Conservation (phyloP, 441 rosid species). For the Euphorbia schlechtendalii region DNA sequence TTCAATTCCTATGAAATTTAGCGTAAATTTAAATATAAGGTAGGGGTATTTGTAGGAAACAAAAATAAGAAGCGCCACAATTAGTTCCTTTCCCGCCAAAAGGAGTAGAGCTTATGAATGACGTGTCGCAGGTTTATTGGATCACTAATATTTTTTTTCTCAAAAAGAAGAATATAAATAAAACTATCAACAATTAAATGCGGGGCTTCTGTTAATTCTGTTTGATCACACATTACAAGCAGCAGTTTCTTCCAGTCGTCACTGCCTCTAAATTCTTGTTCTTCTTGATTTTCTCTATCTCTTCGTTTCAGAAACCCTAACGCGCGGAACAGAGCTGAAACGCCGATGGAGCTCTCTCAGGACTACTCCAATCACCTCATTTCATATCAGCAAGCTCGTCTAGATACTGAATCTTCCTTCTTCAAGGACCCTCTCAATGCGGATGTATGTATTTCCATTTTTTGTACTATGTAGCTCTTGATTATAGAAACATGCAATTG, state of each 20-base stretch:
- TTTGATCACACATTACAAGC: no score
- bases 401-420: conserved; percentile 55
- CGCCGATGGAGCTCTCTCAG: conserved; percentile 50
- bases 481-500: neutral
- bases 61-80: neutral
- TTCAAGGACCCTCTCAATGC: conserved; percentile 55
- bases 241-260: no score
- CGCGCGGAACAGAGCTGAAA: neutral
- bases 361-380: conserved; percentile 62
- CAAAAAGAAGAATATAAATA: no score
- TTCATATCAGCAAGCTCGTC: conserved; percentile 66
- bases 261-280: no score
- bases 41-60: neutral
- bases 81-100: neutral
- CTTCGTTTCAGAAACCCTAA: neutral
- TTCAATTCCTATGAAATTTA: neutral
- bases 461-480: neutral
- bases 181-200: no score
- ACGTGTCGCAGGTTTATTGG: neutral
- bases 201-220: no score
- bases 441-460: conserved; percentile 36
- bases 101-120: neutral
- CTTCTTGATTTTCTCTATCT: no score
- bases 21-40: no score
- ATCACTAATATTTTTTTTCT: no score